Base-by-base conservation (phyloP, 306 rosid species). In the Gillenia trifoliata region DNA sequence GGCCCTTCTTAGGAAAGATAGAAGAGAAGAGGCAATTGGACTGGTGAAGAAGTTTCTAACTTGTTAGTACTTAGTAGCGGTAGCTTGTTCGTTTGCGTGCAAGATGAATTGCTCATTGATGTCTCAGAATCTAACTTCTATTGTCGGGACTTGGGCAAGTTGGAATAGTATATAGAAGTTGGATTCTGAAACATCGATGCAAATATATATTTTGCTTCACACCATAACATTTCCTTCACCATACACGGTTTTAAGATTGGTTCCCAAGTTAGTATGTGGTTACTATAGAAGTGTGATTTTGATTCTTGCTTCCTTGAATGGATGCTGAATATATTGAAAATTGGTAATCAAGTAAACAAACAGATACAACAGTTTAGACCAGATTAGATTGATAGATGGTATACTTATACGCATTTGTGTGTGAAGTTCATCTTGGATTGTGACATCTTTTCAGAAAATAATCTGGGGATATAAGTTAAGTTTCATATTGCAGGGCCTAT, bases 401-500 rank as follows among this genome's bases (percentile, higher is more conserved):
- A 33, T 30, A 33, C 16, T 12, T 13, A 4, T 33, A 52, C 8
- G 50, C 22, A 17, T 26, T 71, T 72, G n/a, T 19, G 65, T 15
- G 19, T 25, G 6, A 7, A 4, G 17, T 71, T 43, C 38, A 36
- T 23, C 26, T 56, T 22, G 10, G 28, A 38, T 11, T 19, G 28
- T 33, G 11, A 20, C 60, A 19, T 54, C 22, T n/a, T 54, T 54
- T 54, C 60, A 54, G 60, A 54, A 54, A 54, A 54, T 2, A 54
- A 20, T 22, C 3, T 54, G 60, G 60, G 60, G 26, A 45, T 52
- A 8, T 2, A 7, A 28, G 25, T 55, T 15, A 26, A 78, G 28
- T 71, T 76, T 82, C 29, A 20, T 78, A 81, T 55, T 86, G 86
- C 90, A 94, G 97, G 79, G 99, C 96, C 25, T 94, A 94, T 70